phyloP scores from a whole-genome alignment of 1,284 basidiomycete species.

The Hypsizygus ulmarius region DNA sequence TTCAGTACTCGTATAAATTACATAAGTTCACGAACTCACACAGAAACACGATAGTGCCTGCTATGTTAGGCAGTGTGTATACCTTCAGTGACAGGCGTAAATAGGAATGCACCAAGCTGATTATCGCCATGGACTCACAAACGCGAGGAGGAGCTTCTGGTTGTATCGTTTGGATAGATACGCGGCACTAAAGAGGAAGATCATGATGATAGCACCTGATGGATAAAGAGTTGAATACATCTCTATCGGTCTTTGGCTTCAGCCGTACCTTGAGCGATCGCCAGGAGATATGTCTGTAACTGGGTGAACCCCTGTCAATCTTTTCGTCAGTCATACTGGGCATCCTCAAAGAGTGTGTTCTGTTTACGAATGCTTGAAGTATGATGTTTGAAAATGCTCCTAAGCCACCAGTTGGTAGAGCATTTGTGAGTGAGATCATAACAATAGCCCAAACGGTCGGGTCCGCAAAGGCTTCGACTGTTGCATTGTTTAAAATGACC shows the following conservation, averaged over 20 bases:
- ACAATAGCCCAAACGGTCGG: slow-evolving; percentile 44
- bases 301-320: slow-evolving; percentile 40
- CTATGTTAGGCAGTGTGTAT: slow-evolving; percentile 48
- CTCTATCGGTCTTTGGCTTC: background rate
- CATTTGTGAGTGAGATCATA: slow-evolving; percentile 51
- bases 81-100: slow-evolving; percentile 24
- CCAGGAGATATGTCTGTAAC: slow-evolving; percentile 50
- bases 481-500: background rate
- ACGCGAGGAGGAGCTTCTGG: slow-evolving; percentile 44
- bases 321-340: slow-evolving; percentile 7
- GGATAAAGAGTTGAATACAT: background rate
- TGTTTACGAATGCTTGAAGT: slow-evolving; percentile 41
- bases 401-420: slow-evolving; percentile 50
- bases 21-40: slow-evolving; percentile 21
- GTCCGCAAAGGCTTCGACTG: slow-evolving; percentile 48
- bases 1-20: background rate
- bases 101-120: background rate
- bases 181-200: slow-evolving; percentile 44
- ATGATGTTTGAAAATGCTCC: slow-evolving; percentile 54
- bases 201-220: slow-evolving; percentile 43
- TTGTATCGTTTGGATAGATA: slow-evolving; percentile 42
- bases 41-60: slow-evolving; percentile 49
- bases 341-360: background rate
- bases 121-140: slow-evolving; percentile 29
- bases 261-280: slow-evolving; percentile 45